Conservation (phyloP, 2,329 filamentous ascomycete genomes). For the Aspergillus proliferans region DNA sequence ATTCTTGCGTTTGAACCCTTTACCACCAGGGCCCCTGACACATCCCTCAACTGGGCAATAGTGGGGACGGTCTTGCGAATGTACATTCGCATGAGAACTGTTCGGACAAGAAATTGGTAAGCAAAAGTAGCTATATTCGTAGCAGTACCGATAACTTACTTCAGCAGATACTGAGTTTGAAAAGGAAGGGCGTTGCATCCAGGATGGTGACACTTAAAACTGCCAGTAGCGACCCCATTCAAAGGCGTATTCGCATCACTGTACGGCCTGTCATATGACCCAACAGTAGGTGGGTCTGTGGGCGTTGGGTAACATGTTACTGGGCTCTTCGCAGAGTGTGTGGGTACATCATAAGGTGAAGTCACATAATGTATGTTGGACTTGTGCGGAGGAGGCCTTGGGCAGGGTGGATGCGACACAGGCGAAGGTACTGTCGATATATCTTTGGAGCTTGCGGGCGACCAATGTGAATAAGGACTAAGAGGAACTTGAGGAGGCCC, state of each 20-base stretch:
- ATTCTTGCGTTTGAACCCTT: constrained; percentile 64
- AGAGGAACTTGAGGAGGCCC: constrained; percentile 23
- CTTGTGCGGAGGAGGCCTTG: constrained; percentile 19
- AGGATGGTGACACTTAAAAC: constrained; percentile 49
- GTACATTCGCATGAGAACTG: constrained; percentile 53
- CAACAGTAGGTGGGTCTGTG: constrained; percentile 25
- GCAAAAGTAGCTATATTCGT: too few species aligned
- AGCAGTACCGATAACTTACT: constrained; percentile 40
- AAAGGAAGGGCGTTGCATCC: constrained; percentile 56
- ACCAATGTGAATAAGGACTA: constrained; percentile 32
- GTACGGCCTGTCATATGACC: constrained; percentile 16
- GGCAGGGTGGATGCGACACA: constrained; percentile 24
- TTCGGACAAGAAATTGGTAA: not conserved
- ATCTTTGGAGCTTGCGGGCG: constrained; percentile 34
- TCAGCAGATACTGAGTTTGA: constrained; percentile 60
- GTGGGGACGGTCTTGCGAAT: constrained; percentile 57
- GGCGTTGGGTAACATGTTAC: constrained; percentile 36
- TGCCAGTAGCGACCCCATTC: constrained; percentile 23
- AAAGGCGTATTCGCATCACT: constrained; percentile 17
- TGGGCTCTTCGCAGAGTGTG: constrained; percentile 29
- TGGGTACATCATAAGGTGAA: constrained; percentile 21
- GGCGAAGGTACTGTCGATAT: constrained; percentile 31
- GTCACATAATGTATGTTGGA: constrained; percentile 21
- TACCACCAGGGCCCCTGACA: constrained; percentile 54
- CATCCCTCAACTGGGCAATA: constrained; percentile 57